Evolutionary conservation across 257 asterid species (phyloP).

Genomic region (Haberlea rhodopensis): DNA sequence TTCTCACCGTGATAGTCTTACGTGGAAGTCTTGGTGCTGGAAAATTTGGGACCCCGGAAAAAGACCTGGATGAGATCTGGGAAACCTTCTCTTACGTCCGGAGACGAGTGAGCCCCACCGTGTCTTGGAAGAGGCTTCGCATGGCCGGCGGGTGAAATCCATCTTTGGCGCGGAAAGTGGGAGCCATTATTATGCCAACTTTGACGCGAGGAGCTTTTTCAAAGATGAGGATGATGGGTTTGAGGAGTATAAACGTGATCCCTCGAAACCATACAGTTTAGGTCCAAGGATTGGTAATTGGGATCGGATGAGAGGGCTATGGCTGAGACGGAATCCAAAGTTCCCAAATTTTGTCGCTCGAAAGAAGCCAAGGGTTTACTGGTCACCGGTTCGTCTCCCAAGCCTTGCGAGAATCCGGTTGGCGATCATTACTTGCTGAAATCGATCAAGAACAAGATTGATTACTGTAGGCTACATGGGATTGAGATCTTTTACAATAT

Average conservation of each 20-base stretch:
- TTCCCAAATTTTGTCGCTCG: conserved; percentile 32
- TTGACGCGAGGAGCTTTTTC: conserved; percentile 43
- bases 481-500: conserved; percentile 52
- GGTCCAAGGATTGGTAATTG: conserved; percentile 55
- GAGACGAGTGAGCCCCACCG: conserved; percentile 50
- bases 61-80: conserved; percentile 52
- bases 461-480: conserved; percentile 60
- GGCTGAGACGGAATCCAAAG: conserved; percentile 49
- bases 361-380: conserved; percentile 54
- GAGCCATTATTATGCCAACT: conserved; percentile 34
- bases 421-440: conserved; percentile 69
- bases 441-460: conserved; percentile 61
- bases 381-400: conserved; percentile 62
- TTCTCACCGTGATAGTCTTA: conserved; percentile 43
- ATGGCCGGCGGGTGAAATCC: background rate
- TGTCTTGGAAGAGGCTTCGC: conserved; percentile 36
- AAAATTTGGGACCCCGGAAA: conserved; percentile 54
- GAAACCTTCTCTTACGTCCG: conserved; percentile 44
- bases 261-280: conserved; percentile 40
- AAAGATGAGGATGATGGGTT: conserved; percentile 55
- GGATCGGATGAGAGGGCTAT: conserved; percentile 54
- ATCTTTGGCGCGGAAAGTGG: conserved; percentile 6
- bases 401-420: conserved; percentile 63
- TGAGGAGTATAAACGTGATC: conserved; percentile 42
- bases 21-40: conserved; percentile 55